Evolutionary conservation across 805 yeast species (phyloP).

Genomic region (Myxozyma kluyveri): DNA sequence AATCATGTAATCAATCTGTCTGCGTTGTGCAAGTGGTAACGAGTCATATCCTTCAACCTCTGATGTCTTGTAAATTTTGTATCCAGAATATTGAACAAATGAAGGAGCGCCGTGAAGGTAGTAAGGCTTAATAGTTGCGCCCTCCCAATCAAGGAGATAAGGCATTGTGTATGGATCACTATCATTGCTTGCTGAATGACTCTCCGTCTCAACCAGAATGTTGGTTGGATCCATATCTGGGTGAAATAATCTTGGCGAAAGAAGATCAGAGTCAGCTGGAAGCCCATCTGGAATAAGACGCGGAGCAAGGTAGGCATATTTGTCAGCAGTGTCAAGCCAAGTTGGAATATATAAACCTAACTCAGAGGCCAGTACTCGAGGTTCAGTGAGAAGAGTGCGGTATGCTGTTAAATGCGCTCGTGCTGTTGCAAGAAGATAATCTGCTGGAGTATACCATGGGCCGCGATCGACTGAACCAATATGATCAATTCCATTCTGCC

Average conservation of each 20-base stretch:
- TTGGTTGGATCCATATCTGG: slow-evolving; percentile 94
- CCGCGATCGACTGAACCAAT: slow-evolving; percentile 57
- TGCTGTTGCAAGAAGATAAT: slow-evolving; percentile 63
- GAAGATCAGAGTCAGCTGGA: slow-evolving; percentile 51
- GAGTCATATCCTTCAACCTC: slow-evolving; percentile 70
- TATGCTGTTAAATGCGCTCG: slow-evolving; percentile 62
- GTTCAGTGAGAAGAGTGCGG: slow-evolving; percentile 52
- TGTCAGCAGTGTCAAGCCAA: slow-evolving; percentile 52
- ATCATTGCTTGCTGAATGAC: slow-evolving; percentile 24
- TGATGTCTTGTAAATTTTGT: slow-evolving; percentile 73
- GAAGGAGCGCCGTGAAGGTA: slow-evolving; percentile 74
- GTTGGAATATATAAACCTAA: slow-evolving; percentile 18
- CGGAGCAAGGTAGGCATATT: slow-evolving; percentile 56
- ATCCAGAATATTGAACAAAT: slow-evolving; percentile 84
- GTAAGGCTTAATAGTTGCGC: slow-evolving; percentile 75
- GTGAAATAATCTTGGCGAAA: slow-evolving; percentile 68
- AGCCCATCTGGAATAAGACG: slow-evolving; percentile 53
- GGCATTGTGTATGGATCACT: slow-evolving; percentile 32
- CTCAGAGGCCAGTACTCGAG: slow-evolving; percentile 49
- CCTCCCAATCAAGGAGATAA: slow-evolving; percentile 79
- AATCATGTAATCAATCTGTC: slow-evolving; percentile 81
- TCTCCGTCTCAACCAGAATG: slow-evolving; percentile 48
- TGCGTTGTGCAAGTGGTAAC: slow-evolving; percentile 68
- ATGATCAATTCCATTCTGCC: slow-evolving; percentile 61
- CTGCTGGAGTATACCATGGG: slow-evolving; percentile 67